Base-by-base conservation (phyloP, 495 filamentous ascomycete species). In the Penicillium parvum region DNA sequence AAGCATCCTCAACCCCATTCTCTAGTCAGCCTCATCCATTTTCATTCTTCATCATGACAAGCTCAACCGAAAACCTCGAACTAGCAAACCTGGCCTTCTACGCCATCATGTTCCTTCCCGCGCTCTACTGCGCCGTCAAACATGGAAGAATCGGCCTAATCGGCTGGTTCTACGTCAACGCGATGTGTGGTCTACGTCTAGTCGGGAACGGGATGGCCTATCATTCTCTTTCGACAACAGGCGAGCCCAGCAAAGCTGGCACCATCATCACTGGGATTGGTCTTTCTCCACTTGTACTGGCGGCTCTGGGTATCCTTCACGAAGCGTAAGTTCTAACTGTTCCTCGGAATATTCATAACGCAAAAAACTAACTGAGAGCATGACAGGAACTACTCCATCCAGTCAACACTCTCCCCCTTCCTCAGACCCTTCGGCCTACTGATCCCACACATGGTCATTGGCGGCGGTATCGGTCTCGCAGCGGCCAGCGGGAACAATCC, bases 251-350 rank as follows among this genome's bases (percentile, higher is more conserved):
- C 32, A 17, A 11, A 14, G 50, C 48, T 5, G 65, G 63, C 19
- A 22, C 58, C 9, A 48, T 69, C 4, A 58, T 73, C 10, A 55
- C 47, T n/a, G 67, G 59, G 16, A 68, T 73, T 34, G 70, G 70
- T 5, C 44, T 73, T 5, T 69, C 65, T 3, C 70, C 70, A 3
- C 49, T 73, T 3, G 45, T 73, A 14, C 53, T 71, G 12, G 61
- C 61, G 6, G 38, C 45, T 5, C 43, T 53, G 44, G 66, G 65
- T n/a, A 40, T 71, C 27, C 52, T 72, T 6, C 62, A 66, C 32
- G 68, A 71, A 44, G 43, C 65, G 68, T 72, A 43, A 51, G 66
- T 53, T 6, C 18, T n/a, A 7, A 8, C 15, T 15, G 6, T 7
- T 9, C 1, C 2, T 22, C 3, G 7, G 1, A 41, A 3, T 11